A percentile compares a stretch with the other conserved stretches of the same genome.
These are phyloP conservation scores for Lithocarpus polystachyus DNA, from an alignment of 306 rosid species.

Conservation along the genomic window DNA sequence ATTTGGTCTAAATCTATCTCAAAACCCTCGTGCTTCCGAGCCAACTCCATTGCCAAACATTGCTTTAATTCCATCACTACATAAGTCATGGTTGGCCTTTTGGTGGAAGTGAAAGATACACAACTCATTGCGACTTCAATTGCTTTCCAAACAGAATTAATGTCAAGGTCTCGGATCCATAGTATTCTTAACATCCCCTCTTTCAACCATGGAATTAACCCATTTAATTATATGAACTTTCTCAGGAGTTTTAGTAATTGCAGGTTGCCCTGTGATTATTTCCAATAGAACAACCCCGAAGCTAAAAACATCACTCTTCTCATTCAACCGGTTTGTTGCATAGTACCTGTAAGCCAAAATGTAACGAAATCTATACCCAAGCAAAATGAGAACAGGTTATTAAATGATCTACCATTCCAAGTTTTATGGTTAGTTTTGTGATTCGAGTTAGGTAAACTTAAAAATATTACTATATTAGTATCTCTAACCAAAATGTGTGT, in stretches of 20 bases:
- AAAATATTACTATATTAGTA: no score
- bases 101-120: slow-evolving; percentile 14
- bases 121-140: slow-evolving; percentile 52
- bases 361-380: background rate
- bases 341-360: slow-evolving; percentile 30
- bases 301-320: slow-evolving; percentile 60
- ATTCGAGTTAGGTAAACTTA: no score
- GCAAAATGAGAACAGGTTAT: background rate
- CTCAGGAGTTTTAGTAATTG: slow-evolving; percentile 7
- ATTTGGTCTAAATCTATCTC: background rate
- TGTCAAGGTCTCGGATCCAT: slow-evolving; percentile 41
- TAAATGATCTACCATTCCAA: background rate
- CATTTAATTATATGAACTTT: slow-evolving; percentile 34
- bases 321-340: slow-evolving; percentile 32
- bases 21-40: background rate
- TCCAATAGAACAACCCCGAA: slow-evolving; percentile 54
- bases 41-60: slow-evolving; percentile 35
- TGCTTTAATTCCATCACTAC: slow-evolving; percentile 43
- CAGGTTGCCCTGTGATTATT: slow-evolving; percentile 42
- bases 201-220: slow-evolving; percentile 32
- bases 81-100: slow-evolving; percentile 50
- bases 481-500: no score
- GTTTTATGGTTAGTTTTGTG: background rate
- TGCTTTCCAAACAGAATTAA: slow-evolving; percentile 34
- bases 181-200: slow-evolving; percentile 34